Evolutionary conservation across 2,329 filamentous ascomycete genomes (phyloP).

Genomic region (Clathrospora elynae): DNA sequence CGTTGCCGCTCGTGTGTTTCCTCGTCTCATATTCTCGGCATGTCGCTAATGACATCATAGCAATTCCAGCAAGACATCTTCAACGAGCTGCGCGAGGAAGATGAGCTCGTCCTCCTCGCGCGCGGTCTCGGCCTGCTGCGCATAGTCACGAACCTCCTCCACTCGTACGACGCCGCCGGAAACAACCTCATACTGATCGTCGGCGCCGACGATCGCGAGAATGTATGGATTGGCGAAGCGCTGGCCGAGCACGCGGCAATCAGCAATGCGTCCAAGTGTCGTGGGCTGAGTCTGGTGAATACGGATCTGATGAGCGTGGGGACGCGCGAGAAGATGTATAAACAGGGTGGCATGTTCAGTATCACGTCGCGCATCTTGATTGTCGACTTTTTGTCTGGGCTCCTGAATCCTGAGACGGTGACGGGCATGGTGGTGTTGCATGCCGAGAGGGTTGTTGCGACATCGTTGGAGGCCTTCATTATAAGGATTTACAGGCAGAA

Average conservation of each 20-base stretch:
- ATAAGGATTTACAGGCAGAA: constrained; percentile 90
- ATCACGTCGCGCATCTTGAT: constrained; percentile 95
- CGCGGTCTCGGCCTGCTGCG: constrained; percentile 90
- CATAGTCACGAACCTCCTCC: constrained; percentile 91
- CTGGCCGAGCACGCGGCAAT: constrained; percentile 93
- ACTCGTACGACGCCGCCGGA: constrained; percentile 94
- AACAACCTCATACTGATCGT: constrained; percentile 90
- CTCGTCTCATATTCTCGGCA: constrained; percentile 3
- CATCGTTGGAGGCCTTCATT: constrained; percentile 92
- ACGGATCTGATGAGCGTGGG: constrained; percentile 90
- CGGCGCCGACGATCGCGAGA: constrained; percentile 89
- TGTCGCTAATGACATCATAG: constrained; percentile 47
- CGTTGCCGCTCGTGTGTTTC: constrained; percentile 68
- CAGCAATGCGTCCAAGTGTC: constrained; percentile 78
- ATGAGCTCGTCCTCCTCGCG: constrained; percentile 91
- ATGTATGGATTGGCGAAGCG: constrained; percentile 95
- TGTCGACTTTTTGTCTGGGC: constrained; percentile 84
- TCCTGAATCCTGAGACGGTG: constrained; percentile 81
- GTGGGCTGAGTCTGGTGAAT: constrained; percentile 89
- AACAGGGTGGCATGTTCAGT: constrained; percentile 87
- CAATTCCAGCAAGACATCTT: constrained; percentile 96
- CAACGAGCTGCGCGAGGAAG: constrained; percentile 71
- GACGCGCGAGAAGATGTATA: constrained; percentile 89
- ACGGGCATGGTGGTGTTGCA: constrained; percentile 88
- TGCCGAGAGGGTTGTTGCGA: constrained; percentile 82